Evolutionary conservation across 768 basidiomycete genomes (phyloP).

Genomic region (Kwoniella sp.): DNA sequence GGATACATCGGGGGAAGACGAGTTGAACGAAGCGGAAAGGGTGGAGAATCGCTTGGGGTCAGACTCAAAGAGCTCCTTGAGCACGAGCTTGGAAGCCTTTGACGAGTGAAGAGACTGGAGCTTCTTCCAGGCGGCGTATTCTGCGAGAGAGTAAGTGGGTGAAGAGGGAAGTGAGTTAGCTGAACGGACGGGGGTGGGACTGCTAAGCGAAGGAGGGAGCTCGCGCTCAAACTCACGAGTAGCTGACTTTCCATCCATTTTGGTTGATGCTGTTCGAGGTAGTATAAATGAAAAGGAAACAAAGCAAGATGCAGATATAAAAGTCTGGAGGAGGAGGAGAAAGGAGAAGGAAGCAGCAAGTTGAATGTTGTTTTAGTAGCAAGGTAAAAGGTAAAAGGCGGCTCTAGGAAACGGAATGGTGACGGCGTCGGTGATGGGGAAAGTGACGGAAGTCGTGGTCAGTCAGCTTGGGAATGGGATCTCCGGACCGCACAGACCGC

Average conservation of each 20-base stretch:
- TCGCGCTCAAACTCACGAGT: slow-evolving; percentile 40
- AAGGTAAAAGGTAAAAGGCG: not conserved
- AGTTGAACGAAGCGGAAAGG: slow-evolving; percentile 65
- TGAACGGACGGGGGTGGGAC: too few species aligned
- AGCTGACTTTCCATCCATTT: slow-evolving; percentile 51
- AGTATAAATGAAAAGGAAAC: not conserved
- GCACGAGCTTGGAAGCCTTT: slow-evolving; percentile 71
- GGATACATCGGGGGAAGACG: slow-evolving; percentile 70
- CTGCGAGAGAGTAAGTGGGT: slow-evolving; percentile 58
- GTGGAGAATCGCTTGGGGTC: slow-evolving; percentile 84
- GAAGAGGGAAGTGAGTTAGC: not conserved
- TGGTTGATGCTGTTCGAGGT: slow-evolving; percentile 11
- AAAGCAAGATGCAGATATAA: not conserved
- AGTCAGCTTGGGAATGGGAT: too few species aligned
- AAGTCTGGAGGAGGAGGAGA: not conserved
- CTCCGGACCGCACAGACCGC: not conserved
- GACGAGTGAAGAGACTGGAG: slow-evolving; percentile 80
- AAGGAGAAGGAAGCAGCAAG: slow-evolving; percentile 7
- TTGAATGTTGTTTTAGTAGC: not conserved
- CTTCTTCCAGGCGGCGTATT: slow-evolving; percentile 86
- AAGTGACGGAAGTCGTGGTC: not conserved
- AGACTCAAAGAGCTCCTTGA: slow-evolving; percentile 88
- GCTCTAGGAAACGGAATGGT: not conserved
- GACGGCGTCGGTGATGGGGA: not conserved
- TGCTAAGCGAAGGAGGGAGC: not conserved